Evolutionary conservation across 768 basidiomycete species (phyloP).

Genomic region (Leucocoprinus sp.): DNA sequence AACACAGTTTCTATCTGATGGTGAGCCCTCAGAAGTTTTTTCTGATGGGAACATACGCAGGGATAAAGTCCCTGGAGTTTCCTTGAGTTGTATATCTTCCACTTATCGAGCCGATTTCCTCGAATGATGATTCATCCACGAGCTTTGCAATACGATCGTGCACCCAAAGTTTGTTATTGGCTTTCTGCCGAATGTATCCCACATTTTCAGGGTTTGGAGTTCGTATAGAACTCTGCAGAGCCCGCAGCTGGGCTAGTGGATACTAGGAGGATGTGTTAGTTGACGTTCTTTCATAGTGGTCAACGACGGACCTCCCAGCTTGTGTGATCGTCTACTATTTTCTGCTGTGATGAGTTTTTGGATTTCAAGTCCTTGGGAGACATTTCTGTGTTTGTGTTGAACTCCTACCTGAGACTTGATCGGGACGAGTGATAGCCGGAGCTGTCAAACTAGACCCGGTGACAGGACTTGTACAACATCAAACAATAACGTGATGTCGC

Average conservation of each 20-base stretch:
- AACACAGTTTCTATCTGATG: slow-evolving; percentile 24
- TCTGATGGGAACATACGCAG: slow-evolving; percentile 23
- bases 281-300: background rate
- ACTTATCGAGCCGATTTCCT: slow-evolving; percentile 30
- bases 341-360: background rate
- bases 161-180: slow-evolving; percentile 32
- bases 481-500: background rate
- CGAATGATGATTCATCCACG: slow-evolving; percentile 26
- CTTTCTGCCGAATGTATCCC: slow-evolving; percentile 32
- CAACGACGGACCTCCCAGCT: slow-evolving; percentile 24
- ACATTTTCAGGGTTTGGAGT: slow-evolving; percentile 26
- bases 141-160: slow-evolving; percentile 28
- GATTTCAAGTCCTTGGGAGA: slow-evolving; percentile 3
- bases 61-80: slow-evolving; percentile 23
- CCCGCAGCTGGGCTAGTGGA: slow-evolving; percentile 23
- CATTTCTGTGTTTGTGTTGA: too few species aligned
- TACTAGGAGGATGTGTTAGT: slow-evolving; percentile 13
- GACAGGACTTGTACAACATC: background rate
- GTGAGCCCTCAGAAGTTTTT: background rate
- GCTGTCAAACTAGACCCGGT: background rate
- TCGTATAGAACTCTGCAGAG: slow-evolving; percentile 25
- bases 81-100: slow-evolving; percentile 25
- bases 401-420: too few species aligned
- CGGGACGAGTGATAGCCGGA: slow-evolving; percentile 15
- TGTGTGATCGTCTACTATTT: slow-evolving; percentile 16